Evolutionary conservation across 139 green algal species (phyloP), one percentile per base, ranked within the genome.

Genomic region (Chlamydomonas sp.): DNA sequence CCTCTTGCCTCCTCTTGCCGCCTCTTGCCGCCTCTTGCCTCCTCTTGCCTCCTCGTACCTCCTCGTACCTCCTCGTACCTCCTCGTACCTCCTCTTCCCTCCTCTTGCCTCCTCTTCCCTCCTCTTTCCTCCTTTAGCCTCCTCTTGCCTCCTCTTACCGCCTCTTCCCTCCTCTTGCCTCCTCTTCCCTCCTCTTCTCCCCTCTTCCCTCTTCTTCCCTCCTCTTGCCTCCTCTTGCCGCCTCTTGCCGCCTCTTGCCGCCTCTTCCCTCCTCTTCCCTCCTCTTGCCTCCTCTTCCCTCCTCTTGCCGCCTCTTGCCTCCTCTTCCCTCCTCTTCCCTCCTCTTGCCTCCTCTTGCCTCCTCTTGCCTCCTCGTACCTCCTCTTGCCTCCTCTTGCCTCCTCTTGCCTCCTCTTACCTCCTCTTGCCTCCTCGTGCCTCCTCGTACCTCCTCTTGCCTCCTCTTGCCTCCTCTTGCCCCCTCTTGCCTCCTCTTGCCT

Each of bases 361-460:
- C 29, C 31, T 39, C 16, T 5, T 30, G 36, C 59, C 5, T 67
- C 31, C 34, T n/a, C n/a, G n/a, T n/a, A n/a, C n/a, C n/a, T n/a
- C n/a, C n/a, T n/a, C n/a, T n/a, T n/a, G n/a, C n/a, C 34, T 67
- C 38, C 59, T 39, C 31, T 33, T 67, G 26, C 59, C 59, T 33
- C n/a, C n/a, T n/a, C n/a, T n/a, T n/a, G n/a, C n/a, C n/a, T n/a
- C n/a, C n/a, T n/a, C n/a, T n/a, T n/a, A n/a, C n/a, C n/a, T n/a
- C n/a, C n/a, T n/a, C n/a, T n/a, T n/a, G n/a, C n/a, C n/a, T 33
- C 59, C 38, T 33, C 59, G 26, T 3, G 59, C 26, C 31, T 30
- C 34, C 59, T 67, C 38, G 26, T 30, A n/a, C 38, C 26, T 22
- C 29, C 59, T 67, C 5, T 20, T 33, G 3, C 38, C 59, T 30